phyloP scores from a whole-genome alignment of 345 rosid genomes.

The Lepidium sativum region DNA sequence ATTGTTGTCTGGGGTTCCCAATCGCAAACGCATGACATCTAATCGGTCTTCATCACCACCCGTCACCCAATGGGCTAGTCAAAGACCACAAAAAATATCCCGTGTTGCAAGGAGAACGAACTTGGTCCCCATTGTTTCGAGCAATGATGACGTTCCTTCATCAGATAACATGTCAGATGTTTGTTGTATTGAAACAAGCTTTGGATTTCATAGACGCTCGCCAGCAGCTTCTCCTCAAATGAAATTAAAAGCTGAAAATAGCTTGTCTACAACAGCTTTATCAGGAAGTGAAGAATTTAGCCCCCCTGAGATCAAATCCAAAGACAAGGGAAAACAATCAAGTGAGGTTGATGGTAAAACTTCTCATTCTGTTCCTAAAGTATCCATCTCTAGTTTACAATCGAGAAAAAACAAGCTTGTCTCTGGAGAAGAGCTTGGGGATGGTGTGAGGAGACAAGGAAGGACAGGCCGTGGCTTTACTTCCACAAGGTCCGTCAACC shows the following conservation, averaged over 20 bases:
- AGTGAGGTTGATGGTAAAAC: conserved; percentile 66
- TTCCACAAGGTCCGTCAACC: conserved; percentile 58
- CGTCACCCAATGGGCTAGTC: conserved; percentile 81
- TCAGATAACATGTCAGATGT: conserved; percentile 67
- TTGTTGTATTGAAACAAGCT: conserved; percentile 52
- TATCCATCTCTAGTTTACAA: conserved; percentile 42
- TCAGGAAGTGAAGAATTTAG: conserved; percentile 95
- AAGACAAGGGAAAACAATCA: conserved; percentile 65
- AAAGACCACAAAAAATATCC: conserved; percentile 81
- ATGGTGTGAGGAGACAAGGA: conserved; percentile 82
- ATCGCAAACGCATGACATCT: conserved; percentile 71
- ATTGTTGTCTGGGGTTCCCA: conserved; percentile 55
- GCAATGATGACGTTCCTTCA: conserved; percentile 62
- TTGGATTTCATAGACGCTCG: conserved; percentile 61
- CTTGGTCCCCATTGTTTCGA: conserved; percentile 65
- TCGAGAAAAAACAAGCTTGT: conserved; percentile 68
- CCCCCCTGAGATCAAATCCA: conserved; percentile 63
- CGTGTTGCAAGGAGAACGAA: conserved; percentile 92
- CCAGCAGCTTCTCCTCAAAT: conserved; percentile 69
- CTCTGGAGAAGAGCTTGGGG: conserved; percentile 63
- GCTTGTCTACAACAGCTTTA: conserved; percentile 58
- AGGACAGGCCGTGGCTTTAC: conserved; percentile 66
- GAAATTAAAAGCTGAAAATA: conserved; percentile 57
- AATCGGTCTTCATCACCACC: conserved; percentile 82
- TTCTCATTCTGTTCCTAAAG: conserved; percentile 57